Conservation (phyloP, 768 basidiomycete genomes). For the Galerina marginata region DNA sequence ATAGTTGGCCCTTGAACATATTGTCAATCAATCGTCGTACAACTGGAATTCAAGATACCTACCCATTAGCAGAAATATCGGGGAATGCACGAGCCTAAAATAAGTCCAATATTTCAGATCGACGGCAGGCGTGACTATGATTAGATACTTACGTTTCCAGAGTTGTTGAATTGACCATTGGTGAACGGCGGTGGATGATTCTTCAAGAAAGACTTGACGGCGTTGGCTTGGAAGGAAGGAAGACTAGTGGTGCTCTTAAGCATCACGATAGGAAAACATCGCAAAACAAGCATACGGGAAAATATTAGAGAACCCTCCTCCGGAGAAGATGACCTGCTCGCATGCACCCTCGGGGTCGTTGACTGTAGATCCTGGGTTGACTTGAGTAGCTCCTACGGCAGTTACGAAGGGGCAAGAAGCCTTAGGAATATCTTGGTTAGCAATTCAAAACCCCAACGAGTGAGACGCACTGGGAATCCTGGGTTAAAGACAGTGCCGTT, state of each 20-base stretch:
- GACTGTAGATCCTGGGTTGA: slow-evolving; percentile 49
- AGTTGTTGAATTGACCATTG: slow-evolving; percentile 49
- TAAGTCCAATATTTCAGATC: neutral
- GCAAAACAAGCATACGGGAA: slow-evolving; percentile 34
- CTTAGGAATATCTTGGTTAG: slow-evolving; percentile 16
- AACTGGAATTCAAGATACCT: slow-evolving; percentile 5
- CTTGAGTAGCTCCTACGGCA: slow-evolving; percentile 59
- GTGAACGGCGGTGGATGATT: slow-evolving; percentile 46
- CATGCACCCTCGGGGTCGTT: slow-evolving; percentile 52
- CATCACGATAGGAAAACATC: slow-evolving; percentile 7
- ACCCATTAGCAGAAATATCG: slow-evolving; percentile 58
- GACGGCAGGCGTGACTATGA: neutral
- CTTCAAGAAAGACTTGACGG: slow-evolving; percentile 45
- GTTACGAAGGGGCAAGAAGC: slow-evolving; percentile 56
- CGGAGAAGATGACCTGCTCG: slow-evolving; percentile 49
- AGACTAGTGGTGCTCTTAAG: slow-evolving; percentile 8
- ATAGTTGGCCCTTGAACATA: slow-evolving; percentile 40
- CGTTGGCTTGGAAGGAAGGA: slow-evolving; percentile 50
- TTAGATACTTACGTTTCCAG: slow-evolving; percentile 36
- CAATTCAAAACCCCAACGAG: neutral
- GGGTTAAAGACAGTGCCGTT: slow-evolving; percentile 33
- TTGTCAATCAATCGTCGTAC: neutral
- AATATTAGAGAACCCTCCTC: slow-evolving; percentile 58
- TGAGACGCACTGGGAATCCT: slow-evolving; percentile 26
- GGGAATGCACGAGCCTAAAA: slow-evolving; percentile 52